A percentile compares a stretch with the other conserved stretches of the same genome.
phyloP scores from a whole-genome alignment of 345 rosid species.

The Sisymbrium irio region DNA sequence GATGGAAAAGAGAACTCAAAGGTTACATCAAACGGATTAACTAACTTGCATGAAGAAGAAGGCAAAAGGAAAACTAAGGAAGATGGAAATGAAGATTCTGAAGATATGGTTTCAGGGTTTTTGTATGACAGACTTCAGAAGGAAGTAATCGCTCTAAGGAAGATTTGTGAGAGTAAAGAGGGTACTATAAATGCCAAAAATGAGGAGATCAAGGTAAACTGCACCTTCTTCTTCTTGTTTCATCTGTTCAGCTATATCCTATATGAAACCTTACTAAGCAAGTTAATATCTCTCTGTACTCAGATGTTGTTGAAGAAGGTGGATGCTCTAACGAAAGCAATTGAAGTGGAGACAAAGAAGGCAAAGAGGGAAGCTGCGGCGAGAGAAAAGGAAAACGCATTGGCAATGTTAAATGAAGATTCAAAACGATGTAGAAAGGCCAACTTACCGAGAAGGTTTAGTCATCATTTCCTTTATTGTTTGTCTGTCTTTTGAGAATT shows the following conservation, averaged over 20 bases:
- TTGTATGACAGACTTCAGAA: constrained; percentile 86
- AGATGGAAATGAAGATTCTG: constrained; percentile 34
- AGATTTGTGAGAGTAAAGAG: constrained; percentile 62
- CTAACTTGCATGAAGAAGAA: constrained; percentile 28
- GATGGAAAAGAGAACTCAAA: constrained; percentile 62
- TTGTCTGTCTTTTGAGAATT: neutral
- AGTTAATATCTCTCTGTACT: constrained; percentile 10
- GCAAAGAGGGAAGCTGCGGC: constrained; percentile 72
- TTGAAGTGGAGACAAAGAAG: constrained; percentile 74
- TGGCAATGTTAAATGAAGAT: constrained; percentile 24
- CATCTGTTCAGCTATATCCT: neutral
- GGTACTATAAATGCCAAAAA: constrained; percentile 54
- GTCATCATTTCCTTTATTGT: neutral
- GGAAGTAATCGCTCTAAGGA: constrained; percentile 71
- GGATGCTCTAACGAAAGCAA: constrained; percentile 67
- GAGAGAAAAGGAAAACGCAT: constrained; percentile 60
- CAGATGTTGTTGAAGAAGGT: constrained; percentile 85
- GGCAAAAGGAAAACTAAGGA: constrained; percentile 21
- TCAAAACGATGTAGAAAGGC: constrained; percentile 31
- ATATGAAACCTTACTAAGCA: neutral
- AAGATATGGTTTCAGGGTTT: constrained; percentile 80
- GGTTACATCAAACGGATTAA: constrained; percentile 30
- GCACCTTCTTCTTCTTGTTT: neutral
- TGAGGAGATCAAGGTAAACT: constrained; percentile 74
- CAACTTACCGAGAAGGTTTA: constrained; percentile 32